Evolutionary conservation across 192 early-diverging fungal genomes (phyloP).

Genomic region (Thamnidium elegans): DNA sequence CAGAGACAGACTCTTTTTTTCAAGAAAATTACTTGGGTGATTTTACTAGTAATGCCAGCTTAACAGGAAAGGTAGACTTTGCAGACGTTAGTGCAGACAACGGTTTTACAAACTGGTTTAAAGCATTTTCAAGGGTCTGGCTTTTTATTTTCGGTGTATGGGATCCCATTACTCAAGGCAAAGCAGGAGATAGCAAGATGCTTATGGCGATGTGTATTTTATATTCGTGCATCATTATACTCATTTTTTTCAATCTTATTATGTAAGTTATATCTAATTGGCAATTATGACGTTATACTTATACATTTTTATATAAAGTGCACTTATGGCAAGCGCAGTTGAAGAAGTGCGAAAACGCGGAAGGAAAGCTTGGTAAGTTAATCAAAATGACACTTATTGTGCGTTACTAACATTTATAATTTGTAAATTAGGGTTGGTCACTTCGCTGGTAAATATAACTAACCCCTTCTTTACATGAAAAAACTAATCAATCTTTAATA

Average conservation of each 20-base stretch:
- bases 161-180: background rate
- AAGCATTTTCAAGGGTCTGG: conserved; percentile 6
- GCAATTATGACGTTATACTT: background rate
- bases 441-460: background rate
- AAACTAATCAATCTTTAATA: background rate
- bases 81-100: background rate
- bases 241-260: conserved; percentile 21
- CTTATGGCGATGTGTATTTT: background rate
- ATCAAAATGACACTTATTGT: too few relatives aligned
- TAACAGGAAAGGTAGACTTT: too few relatives aligned
- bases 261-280: conserved; percentile 8
- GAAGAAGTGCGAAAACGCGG: background rate
- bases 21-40: background rate
- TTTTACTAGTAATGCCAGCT: too few relatives aligned
- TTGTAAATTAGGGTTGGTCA: background rate
- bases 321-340: background rate
- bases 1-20: background rate
- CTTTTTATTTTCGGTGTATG: conserved; percentile 4
- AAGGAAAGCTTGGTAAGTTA: background rate
- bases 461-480: too few relatives aligned
- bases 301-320: background rate
- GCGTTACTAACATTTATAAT: too few relatives aligned
- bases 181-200: conserved; percentile 1
- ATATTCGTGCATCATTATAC: conserved; percentile 5
- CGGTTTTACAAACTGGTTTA: background rate